Evolutionary conservation across 2,329 filamentous ascomycete genomes (phyloP), one percentile per base, ranked within the genome.

Genomic region (Chalaropsis ovoidea): DNA sequence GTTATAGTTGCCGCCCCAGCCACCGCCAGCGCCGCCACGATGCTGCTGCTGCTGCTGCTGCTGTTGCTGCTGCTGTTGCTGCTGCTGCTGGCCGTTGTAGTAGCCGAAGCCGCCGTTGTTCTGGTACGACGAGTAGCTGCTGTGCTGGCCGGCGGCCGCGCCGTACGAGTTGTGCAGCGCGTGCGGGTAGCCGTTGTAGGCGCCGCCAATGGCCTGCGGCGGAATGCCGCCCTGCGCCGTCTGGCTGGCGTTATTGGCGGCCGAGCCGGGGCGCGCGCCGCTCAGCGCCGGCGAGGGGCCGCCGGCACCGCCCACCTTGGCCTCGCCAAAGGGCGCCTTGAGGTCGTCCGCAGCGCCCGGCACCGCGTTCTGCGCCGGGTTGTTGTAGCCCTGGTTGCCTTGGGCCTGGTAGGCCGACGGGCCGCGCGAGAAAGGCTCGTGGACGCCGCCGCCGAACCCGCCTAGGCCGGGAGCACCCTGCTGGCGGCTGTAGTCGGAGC

Each of bases 1-100:
- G 70, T 81, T 77, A 77, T 84, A 84, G 78, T 84, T 84, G 70
- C 78, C 79, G 70, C 82, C 82, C 82, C 82, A 84, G 71, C 82
- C 81, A 69, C 80, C 78, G 68, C 79, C 54, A n/a, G 60, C 65
- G 39, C 24, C 56, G 43, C 65, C 65, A 22, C 65, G 65, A 11
- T 62, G 64, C 64, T 66, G 64, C 41, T 62, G 64, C n/a, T 31
- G 31, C 31, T 31, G 31, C 6, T 31, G 31, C 6, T 31, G 31
- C 6, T 31, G 73, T 67, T 75, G 72, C 66, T 71, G 72, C n/a
- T 31, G 31, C 31, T 31, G 31, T 31, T 31, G 31, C 6, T 31
- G 31, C 6, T 31, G 73, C 67, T 75, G 72, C 66, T 71, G 72
- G 31, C 61, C 56, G 66, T 76, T 77, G 72, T 81, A 81, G 74